Percentiles rank a stretch among this genome's conserved stretches.
These are phyloP conservation scores for Leishmania tropica DNA, from an alignment of 208 protist species.

Conservation along the genomic window DNA sequence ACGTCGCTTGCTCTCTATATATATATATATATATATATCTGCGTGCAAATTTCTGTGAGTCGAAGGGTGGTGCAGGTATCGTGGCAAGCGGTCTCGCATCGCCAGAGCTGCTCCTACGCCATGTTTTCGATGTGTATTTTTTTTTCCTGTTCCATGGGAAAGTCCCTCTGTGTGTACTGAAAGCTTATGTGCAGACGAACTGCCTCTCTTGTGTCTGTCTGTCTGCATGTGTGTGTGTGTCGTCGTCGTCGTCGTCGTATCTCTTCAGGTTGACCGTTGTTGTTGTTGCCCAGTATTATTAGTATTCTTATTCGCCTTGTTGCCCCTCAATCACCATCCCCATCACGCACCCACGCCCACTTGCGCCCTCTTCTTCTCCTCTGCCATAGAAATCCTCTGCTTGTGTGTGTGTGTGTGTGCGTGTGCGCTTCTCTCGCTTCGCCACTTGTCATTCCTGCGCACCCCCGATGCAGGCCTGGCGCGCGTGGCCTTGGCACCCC, in stretches of 20 bases:
- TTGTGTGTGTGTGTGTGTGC: no score
- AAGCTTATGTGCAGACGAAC: no score
- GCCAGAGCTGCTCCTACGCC: neutral
- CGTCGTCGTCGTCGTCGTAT: neutral
- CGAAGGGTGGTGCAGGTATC: no score
- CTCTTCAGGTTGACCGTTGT: neutral
- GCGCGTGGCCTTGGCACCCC: no score
- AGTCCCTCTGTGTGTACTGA: neutral
- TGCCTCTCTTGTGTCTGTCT: no score
- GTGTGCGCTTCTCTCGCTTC: no score
- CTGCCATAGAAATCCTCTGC: neutral
- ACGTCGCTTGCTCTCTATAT: no score
- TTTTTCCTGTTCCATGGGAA: neutral
- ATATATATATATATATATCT: no score
- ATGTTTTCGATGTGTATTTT: constrained; percentile 4
- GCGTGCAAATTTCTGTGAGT: no score
- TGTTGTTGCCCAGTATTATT: neutral
- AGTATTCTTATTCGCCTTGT: neutral
- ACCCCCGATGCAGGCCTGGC: neutral
- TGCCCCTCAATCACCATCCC: neutral
- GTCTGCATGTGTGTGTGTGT: constrained; percentile 24
- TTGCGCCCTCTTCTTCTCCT: neutral
- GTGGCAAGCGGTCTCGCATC: no score
- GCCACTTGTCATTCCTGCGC: neutral
- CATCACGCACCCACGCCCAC: neutral